Base-by-base conservation (phyloP, 1,284 basidiomycete genomes). In the Volvariella surrecta region DNA sequence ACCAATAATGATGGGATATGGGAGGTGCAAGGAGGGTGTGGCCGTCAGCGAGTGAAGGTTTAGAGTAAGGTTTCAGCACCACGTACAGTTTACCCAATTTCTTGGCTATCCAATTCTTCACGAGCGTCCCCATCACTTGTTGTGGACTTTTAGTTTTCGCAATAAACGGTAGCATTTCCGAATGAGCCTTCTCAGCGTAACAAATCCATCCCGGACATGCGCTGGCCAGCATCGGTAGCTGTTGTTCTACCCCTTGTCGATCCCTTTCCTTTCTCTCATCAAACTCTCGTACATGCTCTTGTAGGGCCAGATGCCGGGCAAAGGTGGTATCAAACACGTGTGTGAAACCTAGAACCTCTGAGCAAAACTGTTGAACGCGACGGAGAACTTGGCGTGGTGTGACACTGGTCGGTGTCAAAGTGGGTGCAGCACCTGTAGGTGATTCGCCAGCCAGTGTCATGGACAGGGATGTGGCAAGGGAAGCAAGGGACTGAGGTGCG, bases 161-260 rank as follows among this genome's bases (percentile, higher is more conserved):
- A 46, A 99, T 84, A 54, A 93, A 91, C 1, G 92, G 91, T 8
- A 99, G 61, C 70, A 99, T 84, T 59, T 96, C 94, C 1, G 85
- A 72, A 57, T 97, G 95, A 0, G 95, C 87, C 71, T 99, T 99
- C 66, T 99, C 96, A 13, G 94, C 95, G 58, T 98, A 99, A 62
- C 95, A 99, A 45, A 99, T 87, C 96, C 96, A 99, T 18, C 96
- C 96, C 0, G 96, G 96, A 66, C 96, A 99, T 9, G 95, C 91
- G 52, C 90, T 93, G 2, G 93, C 85, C 16, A 99, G 71, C 82
- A 99, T 92, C 0, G 96, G 95, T 22, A 97, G 62, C 32, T 54
- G 57, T 30, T 53, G 51, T 54, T 62, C 42, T 50, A 53, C 37
- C 50, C 60, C 43, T 42, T 38, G 50, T 42, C 24, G 53, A n/a